Evolutionary conservation across 2,329 filamentous ascomycete species (phyloP), one percentile per base, ranked within the genome.

Genomic region (Pyrenochaeta sp.): DNA sequence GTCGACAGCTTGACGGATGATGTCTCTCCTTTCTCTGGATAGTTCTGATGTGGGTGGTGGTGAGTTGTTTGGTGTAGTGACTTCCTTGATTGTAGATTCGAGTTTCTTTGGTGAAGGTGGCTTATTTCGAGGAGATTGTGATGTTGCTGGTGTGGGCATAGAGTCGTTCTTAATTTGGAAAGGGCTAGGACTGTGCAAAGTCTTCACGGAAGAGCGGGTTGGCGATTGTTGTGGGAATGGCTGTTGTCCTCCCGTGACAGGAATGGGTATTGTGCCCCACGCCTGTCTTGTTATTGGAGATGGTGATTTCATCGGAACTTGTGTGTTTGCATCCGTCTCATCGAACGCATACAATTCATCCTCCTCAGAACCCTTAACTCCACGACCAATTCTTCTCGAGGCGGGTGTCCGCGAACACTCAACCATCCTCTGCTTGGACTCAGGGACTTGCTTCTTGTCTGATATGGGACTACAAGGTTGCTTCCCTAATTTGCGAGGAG

Each of bases 351-450:
- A 67, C 33, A 64, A 64, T 6, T 72, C 71, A 33, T 73, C 70
- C 27, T 72, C 69, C 35, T 75, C 68, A 3, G 69, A 74, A 32
- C 72, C 71, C 50, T 72, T 23, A 4, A 73, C 66, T 30, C 60
- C 58, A 49, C 64, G 56, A 2, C 51, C 52, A 4, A 63, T 45
- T 29, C 63, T 64, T 37, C 45, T 63, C n/a, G 54, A 58, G 3
- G 41, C 57, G n/a, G 60, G 51, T 29, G 57, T 63, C 10, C 39
- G 58, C 14, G 48, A 33, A 2, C n/a, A 29, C 14, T 51, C 48
- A n/a, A 47, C 32, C 30, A 43, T 45, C 12, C 27, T 36, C 5
- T 20, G 7, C 18, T 45, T 30, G 11, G n/a, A 32, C 30, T 20
- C 18, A 20, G 14, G 7, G 10, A 21, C 20, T 14, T 14, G 51